Evolutionary conservation across 352 stramenopile genomes (phyloP), one percentile per base, ranked within the genome.

Genomic region (Phytopythium chamaehyphon): DNA sequence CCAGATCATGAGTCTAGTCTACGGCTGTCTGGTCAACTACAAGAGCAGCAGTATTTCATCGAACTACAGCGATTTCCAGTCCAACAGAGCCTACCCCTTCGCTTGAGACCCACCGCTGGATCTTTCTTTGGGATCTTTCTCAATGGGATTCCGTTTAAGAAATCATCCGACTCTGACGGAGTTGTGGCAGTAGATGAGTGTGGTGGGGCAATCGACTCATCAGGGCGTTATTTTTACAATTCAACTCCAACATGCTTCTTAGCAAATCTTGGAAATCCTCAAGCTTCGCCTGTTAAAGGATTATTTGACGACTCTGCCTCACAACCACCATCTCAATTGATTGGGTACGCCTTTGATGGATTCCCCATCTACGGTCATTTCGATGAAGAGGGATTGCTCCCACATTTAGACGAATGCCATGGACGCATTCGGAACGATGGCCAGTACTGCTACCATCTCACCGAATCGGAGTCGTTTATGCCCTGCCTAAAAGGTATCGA

Each of bases 311-410:
- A 56, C 9, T n/a, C 40, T 5, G 37, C n/a, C n/a, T n/a, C 46
- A 26, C 46, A 38, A 7, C 44, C 35, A 19, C 40, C 63, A 37
- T 79, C 76, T 8, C 40, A 66, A 2, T 47, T 76, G 21, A 40
- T 90, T 6, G 79, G 70, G 1, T 90, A 84, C 24, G 75, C 73
- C 0, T 68, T 90, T 8, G 79, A 90, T 55, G 79, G 79, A 0
- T 76, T 74, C 12, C 74, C 79, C 1, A 54, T 90, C 15, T 84
- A 81, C 21, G 69, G 64, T 2, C 76, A 64, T 11, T 84, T 71
- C 11, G 58, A 84, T 40, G 73, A 87, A 53, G 56, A 58, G 5
- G 71, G 73, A 5, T 15, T 71, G 1, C 23, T 86, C n/a, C 62
- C 66, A 8, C 40, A 59, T 1, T 51, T 90, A 12, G 79, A 90